Evolutionary conservation across 495 filamentous ascomycete species (phyloP).

Genomic region (Xylaria curta): DNA sequence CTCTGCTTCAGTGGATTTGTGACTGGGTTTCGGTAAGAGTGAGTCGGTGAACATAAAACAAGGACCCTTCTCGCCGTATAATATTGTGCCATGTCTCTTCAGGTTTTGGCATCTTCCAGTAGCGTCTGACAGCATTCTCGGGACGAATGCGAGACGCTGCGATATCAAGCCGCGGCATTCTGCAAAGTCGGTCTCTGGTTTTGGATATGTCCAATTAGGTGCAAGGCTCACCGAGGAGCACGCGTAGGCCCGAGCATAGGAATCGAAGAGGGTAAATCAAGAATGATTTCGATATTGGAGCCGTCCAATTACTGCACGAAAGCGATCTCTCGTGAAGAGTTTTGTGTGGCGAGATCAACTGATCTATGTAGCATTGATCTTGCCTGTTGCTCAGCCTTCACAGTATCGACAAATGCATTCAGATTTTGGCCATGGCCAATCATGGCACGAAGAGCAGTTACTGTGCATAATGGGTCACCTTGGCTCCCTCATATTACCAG

Average conservation of each 20-base stretch:
- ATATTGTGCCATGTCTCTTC: too few relatives aligned
- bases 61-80: too few relatives aligned
- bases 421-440: not conserved
- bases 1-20: not conserved
- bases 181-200: not conserved
- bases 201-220: not conserved
- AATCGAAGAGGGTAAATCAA: too few relatives aligned
- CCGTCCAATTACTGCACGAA: not conserved
- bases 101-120: not conserved
- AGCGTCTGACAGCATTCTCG: too few relatives aligned
- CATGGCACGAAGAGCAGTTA: not conserved
- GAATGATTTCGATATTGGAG: not conserved
- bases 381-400: not conserved
- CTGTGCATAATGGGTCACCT: not conserved
- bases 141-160: not conserved
- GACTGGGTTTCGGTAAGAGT: too few relatives aligned
- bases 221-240: not conserved
- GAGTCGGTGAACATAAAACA: too few relatives aligned
- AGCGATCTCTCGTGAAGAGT: not conserved
- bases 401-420: not conserved
- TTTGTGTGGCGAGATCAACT: not conserved
- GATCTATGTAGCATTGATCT: not conserved
- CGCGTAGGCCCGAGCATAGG: not conserved
- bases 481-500: too few relatives aligned
- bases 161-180: not conserved